Evolutionary conservation across 2,329 filamentous ascomycete genomes (phyloP), one percentile per base, ranked within the genome.

Genomic region (Pseudogymnoascus sp.): DNA sequence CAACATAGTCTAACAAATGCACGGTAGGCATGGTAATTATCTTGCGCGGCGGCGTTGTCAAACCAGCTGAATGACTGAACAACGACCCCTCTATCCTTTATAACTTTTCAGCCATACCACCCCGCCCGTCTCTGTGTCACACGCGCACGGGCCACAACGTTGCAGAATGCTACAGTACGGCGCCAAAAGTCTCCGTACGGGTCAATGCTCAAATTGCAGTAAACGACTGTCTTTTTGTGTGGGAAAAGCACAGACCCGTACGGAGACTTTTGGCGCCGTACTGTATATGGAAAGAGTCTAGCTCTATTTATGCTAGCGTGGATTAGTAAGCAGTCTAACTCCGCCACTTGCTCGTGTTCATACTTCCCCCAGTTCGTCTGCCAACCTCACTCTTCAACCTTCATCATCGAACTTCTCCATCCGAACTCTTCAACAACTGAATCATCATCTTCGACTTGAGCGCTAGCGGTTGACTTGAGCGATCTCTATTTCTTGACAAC

Each of bases 1-100:
- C 93, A 68, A 97, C 93, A 75, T 97, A 97, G 79, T 97, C 82
- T 70, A 89, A 77, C 63, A 94, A 78, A 77, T 93, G 84, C 67
- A 93, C 89, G 59, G 83, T 90, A 67, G 89, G 85, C 88, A 92
- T 92, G 60, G 70, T 81, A 40, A 25, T 1, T 42, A 40, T 60
- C 12, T 56, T 21, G 50, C 50, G 16, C 28, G 28, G 50, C 50
- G 50, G 50, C 50, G 50, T 56, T 35, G 50, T 33, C 18, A 56
- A 56, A 18, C n/a, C 50, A 33, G 50, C 50, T 56, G 50, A 18
- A 33, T 56, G 50, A 56, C 50, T 56, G 28, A 56, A 33, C 50
- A 11, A 56, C 50, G 50, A 21, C 50, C 50, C 25, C 50, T 56
- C 50, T 33, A 56, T 56, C n/a, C 50, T 56, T 56, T 56, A 56